Base-by-base conservation (phyloP, 352 stramenopile species). In the Globisporangium yorkense region DNA sequence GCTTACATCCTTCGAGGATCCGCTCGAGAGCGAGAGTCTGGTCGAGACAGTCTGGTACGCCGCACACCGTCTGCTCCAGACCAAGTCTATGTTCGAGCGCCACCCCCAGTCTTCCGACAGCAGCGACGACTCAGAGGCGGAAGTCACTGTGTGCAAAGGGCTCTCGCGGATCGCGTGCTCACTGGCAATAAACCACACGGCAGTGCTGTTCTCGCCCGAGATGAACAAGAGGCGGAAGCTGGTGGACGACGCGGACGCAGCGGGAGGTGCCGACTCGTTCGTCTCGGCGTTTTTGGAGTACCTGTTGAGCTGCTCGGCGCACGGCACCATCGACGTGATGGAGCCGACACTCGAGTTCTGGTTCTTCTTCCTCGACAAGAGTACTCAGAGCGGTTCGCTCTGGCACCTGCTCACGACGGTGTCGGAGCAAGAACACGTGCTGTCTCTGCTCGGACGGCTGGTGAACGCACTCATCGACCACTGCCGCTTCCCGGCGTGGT, bases 291-390 rank as follows among this genome's bases (percentile, higher is more conserved):
- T 90, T 54, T 61, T 94, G 27, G 73, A 90, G 37, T 65, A 87
- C 20, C 62, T 92, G 37, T 54, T 94, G 24, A 57, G 64, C 16
- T 92, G 82, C 54, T 87, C 82, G 8, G 75, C 75, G 20, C 82
- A 78, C 44, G 45, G 67, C 15, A 70, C 90, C 35, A 54, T 71
- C 10, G 66, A 82, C 33, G 76, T 88, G 9, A 71, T 74, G 10
- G 74, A 91, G 44, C 77, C 78, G 15, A 94, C 83, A 31, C 69
- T 94, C 33, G 84, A 94, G 62, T 89, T 94, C 33, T 94, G 84
- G 84, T 94, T 90, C 67, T 91, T 91, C 51, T 76, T 94, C n/a
- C 69, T 94, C 10, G 84, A 94, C 54, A 67, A 75, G n/a, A 72
- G 65, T 48, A 59, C 68, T 4, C 67, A 83, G 51, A 72, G 72